A percentile compares a stretch with the other conserved stretches of the same genome.
phyloP scores from a whole-genome alignment of 768 basidiomycete species.

The Boletus vermiculosoides region DNA sequence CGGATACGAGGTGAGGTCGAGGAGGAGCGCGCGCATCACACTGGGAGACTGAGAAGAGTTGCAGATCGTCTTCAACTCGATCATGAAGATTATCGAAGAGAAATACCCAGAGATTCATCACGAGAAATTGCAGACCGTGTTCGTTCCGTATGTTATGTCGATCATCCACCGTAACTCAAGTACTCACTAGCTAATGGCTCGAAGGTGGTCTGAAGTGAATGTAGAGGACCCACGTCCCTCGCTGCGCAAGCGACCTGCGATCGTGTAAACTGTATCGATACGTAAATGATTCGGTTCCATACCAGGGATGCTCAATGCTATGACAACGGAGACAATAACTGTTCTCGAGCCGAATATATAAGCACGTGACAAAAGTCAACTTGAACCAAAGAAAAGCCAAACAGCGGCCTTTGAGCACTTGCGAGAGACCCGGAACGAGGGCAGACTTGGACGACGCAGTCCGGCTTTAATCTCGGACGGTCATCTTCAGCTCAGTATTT shows the following conservation, averaged over 20 bases:
- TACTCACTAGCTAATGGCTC: conserved; percentile 3
- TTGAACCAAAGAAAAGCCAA: conserved; percentile 48
- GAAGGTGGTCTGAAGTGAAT: conserved; percentile 29
- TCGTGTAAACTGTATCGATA: conserved; percentile 5
- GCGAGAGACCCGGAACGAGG: conserved; percentile 1
- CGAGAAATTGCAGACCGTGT: conserved; percentile 56
- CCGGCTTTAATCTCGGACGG: conserved; percentile 19
- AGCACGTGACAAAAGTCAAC: conserved; percentile 49
- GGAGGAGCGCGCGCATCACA: not conserved
- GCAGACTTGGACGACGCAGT: conserved; percentile 22
- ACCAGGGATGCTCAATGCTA: conserved; percentile 6
- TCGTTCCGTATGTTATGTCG: conserved; percentile 64
- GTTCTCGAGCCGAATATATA: conserved; percentile 8
- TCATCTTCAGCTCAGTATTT: conserved; percentile 1
- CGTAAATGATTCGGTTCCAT: not conserved
- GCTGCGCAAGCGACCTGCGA: conserved; percentile 19
- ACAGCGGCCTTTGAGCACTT: conserved; percentile 21
- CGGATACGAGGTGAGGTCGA: conserved; percentile 64
- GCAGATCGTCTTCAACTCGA: conserved; percentile 64
- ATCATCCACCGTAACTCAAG: not conserved
- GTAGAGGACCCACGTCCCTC: conserved; percentile 21
- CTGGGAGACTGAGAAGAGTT: not conserved
- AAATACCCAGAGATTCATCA: conserved; percentile 69
- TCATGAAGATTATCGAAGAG: conserved; percentile 55
- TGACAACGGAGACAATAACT: conserved; percentile 15